A percentile compares a stretch with the other conserved stretches of the same genome.
Conservation (phyloP, 1,284 basidiomycete genomes). For the Fomitopsis betulina region DNA sequence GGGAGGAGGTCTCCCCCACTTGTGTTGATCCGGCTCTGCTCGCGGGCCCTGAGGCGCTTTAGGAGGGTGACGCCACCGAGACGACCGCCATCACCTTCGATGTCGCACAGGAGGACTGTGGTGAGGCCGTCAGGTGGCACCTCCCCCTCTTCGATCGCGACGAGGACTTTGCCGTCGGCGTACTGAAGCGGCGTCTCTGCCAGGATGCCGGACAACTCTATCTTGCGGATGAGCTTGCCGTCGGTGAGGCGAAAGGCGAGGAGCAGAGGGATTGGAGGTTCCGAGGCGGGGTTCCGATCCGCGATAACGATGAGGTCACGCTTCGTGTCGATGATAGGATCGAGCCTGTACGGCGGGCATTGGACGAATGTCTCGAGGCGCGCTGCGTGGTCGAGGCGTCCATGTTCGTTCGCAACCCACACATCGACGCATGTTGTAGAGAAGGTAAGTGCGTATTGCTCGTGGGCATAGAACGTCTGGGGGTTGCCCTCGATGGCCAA, state of each 20-base stretch:
- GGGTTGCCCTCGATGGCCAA: background rate
- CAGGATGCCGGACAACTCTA: background rate
- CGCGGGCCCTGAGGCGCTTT: too few species aligned
- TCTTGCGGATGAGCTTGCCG: background rate
- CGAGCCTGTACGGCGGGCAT: too few species aligned
- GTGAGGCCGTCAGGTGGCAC: background rate
- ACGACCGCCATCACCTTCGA: background rate
- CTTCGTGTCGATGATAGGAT: background rate
- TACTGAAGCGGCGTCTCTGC: background rate
- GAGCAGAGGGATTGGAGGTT: background rate
- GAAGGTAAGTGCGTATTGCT: background rate
- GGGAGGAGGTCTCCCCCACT: background rate
- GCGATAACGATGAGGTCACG: background rate
- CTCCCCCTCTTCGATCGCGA: background rate
- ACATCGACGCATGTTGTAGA: background rate
- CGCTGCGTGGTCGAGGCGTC: too few species aligned
- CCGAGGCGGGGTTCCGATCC: background rate
- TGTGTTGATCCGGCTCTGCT: background rate
- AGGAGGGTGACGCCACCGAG: too few species aligned
- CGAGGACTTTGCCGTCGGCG: background rate
- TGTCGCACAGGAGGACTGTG: background rate
- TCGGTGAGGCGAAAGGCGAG: background rate
- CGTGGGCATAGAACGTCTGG: background rate
- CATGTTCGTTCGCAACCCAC: background rate
- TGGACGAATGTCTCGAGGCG: background rate